Evolutionary conservation across 2,329 filamentous ascomycete species (phyloP), one percentile per base, ranked within the genome.

Genomic region (Rutstroemia sydowiana): DNA sequence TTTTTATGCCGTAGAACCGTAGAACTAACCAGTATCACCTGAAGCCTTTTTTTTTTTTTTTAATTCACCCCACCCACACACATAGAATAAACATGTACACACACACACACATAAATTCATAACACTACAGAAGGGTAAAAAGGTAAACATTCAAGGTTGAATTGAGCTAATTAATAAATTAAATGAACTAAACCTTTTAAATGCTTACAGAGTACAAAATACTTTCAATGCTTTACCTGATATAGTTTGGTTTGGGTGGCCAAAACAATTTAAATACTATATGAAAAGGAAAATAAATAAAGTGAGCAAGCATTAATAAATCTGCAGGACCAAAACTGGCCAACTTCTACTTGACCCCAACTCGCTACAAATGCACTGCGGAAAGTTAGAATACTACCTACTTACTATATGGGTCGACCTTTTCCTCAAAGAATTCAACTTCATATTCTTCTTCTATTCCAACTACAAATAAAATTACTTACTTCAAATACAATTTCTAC

Each of bases 321-420:
- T 50, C 47, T 55, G 55, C 55, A 55, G 55, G 53, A 51, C 53
- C 53, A 14, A 54, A 37, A 49, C 55, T 52, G 53, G 51, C 58
- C 53, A 56, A 48, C 48, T 50, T 14, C 32, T 36, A 36, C 32
- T 13, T 37, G 14, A 8, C 46, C 37, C 55, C 55, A 53, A 47
- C 41, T 41, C 49, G 37, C 14, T 39, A 43, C 6, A 42, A 40
- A 48, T 45, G n/a, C n/a, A n/a, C n/a, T n/a, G n/a, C n/a, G n/a
- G n/a, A n/a, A n/a, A n/a, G n/a, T n/a, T n/a, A n/a, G n/a, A n/a
- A n/a, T n/a, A n/a, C n/a, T n/a, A n/a, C n/a, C n/a, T n/a, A n/a
- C n/a, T 44, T 13, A 51, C 50, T 62, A 61, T 61, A 61, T 60
- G 55, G 53, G 45, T 37, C 48, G 57, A 57, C 55, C 51, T 58